These are phyloP conservation scores for Auricularia auricula-judae DNA, from an alignment of 768 basidiomycete genomes.

Conservation along the genomic window DNA sequence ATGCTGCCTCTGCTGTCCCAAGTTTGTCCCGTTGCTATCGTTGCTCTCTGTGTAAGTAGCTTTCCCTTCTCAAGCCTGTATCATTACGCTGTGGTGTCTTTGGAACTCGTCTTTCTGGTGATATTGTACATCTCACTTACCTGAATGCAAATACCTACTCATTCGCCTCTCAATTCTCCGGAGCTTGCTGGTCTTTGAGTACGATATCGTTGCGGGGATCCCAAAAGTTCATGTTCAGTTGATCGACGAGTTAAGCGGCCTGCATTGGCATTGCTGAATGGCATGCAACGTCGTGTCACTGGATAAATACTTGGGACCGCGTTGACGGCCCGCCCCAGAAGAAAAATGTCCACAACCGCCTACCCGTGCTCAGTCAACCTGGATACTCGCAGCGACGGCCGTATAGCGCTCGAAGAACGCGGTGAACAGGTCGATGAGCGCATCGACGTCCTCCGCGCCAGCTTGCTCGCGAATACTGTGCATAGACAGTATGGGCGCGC, in stretches of 20 bases:
- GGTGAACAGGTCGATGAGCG: conserved; percentile 70
- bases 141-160: no score
- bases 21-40: background rate
- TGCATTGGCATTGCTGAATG: no score
- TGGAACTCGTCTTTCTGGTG: background rate
- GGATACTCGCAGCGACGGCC: conserved; percentile 51
- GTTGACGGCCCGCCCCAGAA: no score
- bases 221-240: no score
- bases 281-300: no score
- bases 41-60: background rate
- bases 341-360: no score
- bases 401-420: conserved; percentile 77
- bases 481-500: conserved; percentile 85
- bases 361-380: conserved; percentile 29
- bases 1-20: background rate
- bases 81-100: background rate
- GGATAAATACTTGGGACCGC: no score
- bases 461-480: conserved; percentile 92
- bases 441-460: conserved; percentile 64
- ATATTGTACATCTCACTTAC: background rate
- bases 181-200: no score
- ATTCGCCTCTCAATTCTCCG: no score
- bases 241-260: no score
- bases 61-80: background rate
- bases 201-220: no score